Base-by-base conservation (phyloP, 202 grass and related monocot species). In the Elaeis oleifera region DNA sequence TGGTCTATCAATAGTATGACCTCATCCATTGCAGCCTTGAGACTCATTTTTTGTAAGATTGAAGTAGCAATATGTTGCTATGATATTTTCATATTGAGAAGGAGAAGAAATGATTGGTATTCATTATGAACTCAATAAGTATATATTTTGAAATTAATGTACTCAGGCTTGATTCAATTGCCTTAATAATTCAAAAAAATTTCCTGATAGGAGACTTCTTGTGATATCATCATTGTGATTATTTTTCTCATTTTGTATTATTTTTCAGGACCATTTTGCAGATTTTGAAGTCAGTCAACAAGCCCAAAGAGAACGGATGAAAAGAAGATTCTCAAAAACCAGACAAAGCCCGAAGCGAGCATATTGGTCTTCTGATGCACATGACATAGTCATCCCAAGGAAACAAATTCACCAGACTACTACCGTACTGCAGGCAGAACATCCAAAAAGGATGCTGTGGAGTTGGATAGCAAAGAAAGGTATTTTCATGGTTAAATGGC, bases 181-280 rank as follows among this genome's bases (percentile, higher is more conserved):
- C 11, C 3, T 44, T 44, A 9, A 62, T 3, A 3, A 18, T 62
- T 63, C 17, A 60, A 54, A 11, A 36, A 69, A 50, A n/a, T 59
- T 65, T 50, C 22, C 6, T 19, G 50, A 21, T n/a, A 14, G 36
- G 8, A 44, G 6, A 32, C 57, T 60, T 27, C 5, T 60, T 60
- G 58, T 60, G 25, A 22, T 48, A 50, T 20, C 57, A 52, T 62
- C 60, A 54, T 17, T 28, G 23, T 19, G 62, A 50, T 50, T 60
- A 57, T 23, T 56, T 19, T 39, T 26, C 63, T 22, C 63, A 17
- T 23, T 6, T 14, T 60, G 2, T 44, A 44, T 20, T 28, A 64
- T 20, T 55, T 79, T 69, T 65, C 68, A 87, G 84, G 79, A 79
- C 59, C 58, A 83, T 52, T 18, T 61, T 54, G 76, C 76, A 11